Evolutionary conservation across 495 filamentous ascomycete genomes (phyloP).

Genomic region (Podospora appendiculata): DNA sequence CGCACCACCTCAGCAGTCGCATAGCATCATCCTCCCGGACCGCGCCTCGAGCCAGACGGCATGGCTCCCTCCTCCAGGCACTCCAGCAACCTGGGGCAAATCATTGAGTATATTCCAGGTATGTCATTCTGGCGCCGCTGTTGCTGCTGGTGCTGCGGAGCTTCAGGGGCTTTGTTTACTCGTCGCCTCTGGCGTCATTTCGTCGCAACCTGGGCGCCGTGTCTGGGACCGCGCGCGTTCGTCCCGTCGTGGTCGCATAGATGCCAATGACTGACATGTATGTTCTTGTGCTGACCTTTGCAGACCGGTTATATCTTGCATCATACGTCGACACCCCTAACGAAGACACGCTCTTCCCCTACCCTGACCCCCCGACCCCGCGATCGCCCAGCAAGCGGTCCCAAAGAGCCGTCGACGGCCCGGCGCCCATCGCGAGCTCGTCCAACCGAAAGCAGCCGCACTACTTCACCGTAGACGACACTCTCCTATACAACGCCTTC

Average conservation of each 20-base stretch:
- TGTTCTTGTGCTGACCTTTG: no score
- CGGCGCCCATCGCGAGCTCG: slow-evolving; percentile 28
- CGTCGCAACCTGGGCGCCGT: neutral
- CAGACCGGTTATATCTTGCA: slow-evolving; percentile 92
- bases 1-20: neutral
- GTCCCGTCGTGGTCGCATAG: no score
- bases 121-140: slow-evolving; percentile 10
- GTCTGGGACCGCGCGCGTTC: no score
- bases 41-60: slow-evolving; percentile 9
- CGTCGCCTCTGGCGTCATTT: neutral
- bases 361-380: slow-evolving; percentile 47
- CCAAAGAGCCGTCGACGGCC: slow-evolving; percentile 52
- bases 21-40: neutral
- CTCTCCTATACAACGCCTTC: slow-evolving; percentile 93
- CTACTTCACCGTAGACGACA: slow-evolving; percentile 94
- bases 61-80: slow-evolving; percentile 37
- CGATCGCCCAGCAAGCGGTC: slow-evolving; percentile 68
- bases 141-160: neutral
- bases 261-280: no score
- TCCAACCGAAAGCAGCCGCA: slow-evolving; percentile 52
- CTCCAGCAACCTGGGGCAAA: slow-evolving; percentile 40
- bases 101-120: slow-evolving; percentile 55
- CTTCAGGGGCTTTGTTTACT: slow-evolving; percentile 3
- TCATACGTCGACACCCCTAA: slow-evolving; percentile 80
- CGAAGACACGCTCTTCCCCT: slow-evolving; percentile 79